Evolutionary conservation across 352 stramenopile species (phyloP).

Genomic region (Phytophthora hybrid): DNA sequence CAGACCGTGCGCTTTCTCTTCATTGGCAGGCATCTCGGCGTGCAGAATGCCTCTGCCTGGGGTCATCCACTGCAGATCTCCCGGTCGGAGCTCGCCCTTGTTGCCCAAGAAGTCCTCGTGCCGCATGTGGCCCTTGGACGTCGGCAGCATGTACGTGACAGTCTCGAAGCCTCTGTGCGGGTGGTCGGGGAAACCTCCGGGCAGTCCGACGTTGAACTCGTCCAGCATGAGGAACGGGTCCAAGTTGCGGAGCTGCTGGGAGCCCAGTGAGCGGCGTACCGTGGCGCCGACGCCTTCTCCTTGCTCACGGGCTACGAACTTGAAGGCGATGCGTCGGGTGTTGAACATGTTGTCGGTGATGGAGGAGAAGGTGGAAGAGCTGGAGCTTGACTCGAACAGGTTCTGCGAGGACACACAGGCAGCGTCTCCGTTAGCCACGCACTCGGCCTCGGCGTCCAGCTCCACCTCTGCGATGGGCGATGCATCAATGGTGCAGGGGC

Average conservation of each 20-base stretch:
- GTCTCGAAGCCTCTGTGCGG: slow-evolving; percentile 64
- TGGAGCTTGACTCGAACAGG: slow-evolving; percentile 2
- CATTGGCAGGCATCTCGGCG: slow-evolving; percentile 54
- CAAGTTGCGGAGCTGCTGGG: slow-evolving; percentile 51
- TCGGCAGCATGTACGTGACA: slow-evolving; percentile 78
- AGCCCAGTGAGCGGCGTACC: slow-evolving; percentile 66
- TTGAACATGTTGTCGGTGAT: slow-evolving; percentile 35
- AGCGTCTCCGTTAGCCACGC: slow-evolving; percentile 36
- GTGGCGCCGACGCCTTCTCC: slow-evolving; percentile 61
- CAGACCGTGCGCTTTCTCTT: slow-evolving; percentile 48
- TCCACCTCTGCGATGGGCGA: slow-evolving; percentile 16
- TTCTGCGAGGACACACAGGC: slow-evolving; percentile 30
- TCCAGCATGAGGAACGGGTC: slow-evolving; percentile 74
- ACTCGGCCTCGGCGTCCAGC: slow-evolving; percentile 26
- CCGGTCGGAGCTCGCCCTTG: slow-evolving; percentile 1
- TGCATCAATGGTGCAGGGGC: neutral
- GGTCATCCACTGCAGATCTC: slow-evolving; percentile 30
- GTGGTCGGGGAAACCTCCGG: slow-evolving; percentile 91
- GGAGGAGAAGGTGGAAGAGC: slow-evolving; percentile 15
- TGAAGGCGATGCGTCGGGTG: slow-evolving; percentile 49
- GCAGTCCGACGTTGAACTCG: slow-evolving; percentile 58
- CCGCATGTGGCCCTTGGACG: neutral
- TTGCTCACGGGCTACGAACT: slow-evolving; percentile 67
- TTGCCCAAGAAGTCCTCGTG: slow-evolving; percentile 9
- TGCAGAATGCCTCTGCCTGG: slow-evolving; percentile 61